These are phyloP conservation scores for Cadophora malorum DNA, from an alignment of 2,329 filamentous ascomycete genomes.

Conservation along the genomic window DNA sequence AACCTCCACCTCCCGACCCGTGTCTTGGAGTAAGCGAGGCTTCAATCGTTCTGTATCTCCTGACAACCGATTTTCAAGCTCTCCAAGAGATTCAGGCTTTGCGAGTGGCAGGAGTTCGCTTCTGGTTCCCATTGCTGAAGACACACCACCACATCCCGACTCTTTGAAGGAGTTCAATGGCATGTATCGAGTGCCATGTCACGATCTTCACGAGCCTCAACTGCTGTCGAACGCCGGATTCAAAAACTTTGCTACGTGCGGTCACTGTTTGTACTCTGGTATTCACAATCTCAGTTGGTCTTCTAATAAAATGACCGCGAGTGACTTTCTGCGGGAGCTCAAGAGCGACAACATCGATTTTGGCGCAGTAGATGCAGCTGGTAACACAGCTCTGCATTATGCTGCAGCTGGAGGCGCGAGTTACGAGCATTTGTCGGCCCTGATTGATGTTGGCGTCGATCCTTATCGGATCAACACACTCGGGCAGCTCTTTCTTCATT, in stretches of 20 bases:
- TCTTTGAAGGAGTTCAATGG: slow-evolving; percentile 31
- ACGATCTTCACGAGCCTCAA: slow-evolving; percentile 27
- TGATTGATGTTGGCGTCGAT: slow-evolving; percentile 19
- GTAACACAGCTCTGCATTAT: slow-evolving; percentile 25
- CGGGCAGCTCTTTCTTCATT: slow-evolving; percentile 26
- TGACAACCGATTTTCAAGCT: slow-evolving; percentile 20
- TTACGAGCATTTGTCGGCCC: slow-evolving; percentile 1
- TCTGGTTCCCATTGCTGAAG: slow-evolving; percentile 11
- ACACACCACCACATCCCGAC: slow-evolving; percentile 16
- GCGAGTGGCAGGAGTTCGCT: slow-evolving; percentile 23
- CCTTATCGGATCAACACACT: slow-evolving; percentile 22
- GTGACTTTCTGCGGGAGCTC: slow-evolving; percentile 28
- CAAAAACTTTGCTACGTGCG: slow-evolving; percentile 26
- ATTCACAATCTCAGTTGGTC: slow-evolving; percentile 34
- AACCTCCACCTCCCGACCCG: slow-evolving; percentile 9
- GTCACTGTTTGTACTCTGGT: slow-evolving; percentile 29
- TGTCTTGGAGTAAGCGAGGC: slow-evolving; percentile 6
- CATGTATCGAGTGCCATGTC: slow-evolving; percentile 31
- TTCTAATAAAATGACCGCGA: slow-evolving; percentile 27
- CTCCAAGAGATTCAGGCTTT: slow-evolving; percentile 30
- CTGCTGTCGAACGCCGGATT: not conserved
- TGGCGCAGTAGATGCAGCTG: slow-evolving; percentile 10
- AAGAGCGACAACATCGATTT: slow-evolving; percentile 13
- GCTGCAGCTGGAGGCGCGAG: slow-evolving; percentile 24
- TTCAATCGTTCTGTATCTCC: slow-evolving; percentile 21